Evolutionary conservation across 768 basidiomycete genomes (phyloP).

Genomic region (Melanogaster broomeanus): DNA sequence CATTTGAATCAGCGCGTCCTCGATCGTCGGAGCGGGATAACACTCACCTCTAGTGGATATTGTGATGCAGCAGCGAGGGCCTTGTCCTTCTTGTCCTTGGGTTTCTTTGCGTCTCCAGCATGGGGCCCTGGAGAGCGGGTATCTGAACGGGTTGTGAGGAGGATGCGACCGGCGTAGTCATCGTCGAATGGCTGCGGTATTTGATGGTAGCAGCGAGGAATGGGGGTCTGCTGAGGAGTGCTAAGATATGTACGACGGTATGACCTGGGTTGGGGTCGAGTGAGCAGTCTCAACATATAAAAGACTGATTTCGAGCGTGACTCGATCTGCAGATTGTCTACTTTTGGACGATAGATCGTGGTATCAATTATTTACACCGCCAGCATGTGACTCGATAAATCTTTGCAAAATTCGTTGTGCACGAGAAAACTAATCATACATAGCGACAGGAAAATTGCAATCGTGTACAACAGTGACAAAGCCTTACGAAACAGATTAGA

Average conservation of each 20-base stretch:
- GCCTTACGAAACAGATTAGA: constrained; percentile 5
- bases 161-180: constrained; percentile 58
- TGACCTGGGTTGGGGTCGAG: constrained; percentile 29
- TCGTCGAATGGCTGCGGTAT: constrained; percentile 34
- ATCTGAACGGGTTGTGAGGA: constrained; percentile 52
- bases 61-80: constrained; percentile 35
- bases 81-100: constrained; percentile 50
- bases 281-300: constrained; percentile 37
- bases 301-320: constrained; percentile 16
- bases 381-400: background rate
- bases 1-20: background rate
- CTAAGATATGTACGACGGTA: constrained; percentile 24
- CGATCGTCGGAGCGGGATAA: background rate
- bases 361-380: background rate
- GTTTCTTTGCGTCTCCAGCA: constrained; percentile 36
- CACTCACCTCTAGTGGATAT: constrained; percentile 65
- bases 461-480: background rate
- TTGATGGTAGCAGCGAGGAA: background rate
- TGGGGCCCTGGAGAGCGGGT: constrained; percentile 49
- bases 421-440: too few species aligned
- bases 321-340: constrained; percentile 14
- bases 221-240: constrained; percentile 9
- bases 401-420: too few species aligned
- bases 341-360: constrained; percentile 24
- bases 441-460: too few species aligned